These are phyloP conservation scores for Daldinia vernicosa DNA, from an alignment of 495 filamentous ascomycete species.

Conservation along the genomic window DNA sequence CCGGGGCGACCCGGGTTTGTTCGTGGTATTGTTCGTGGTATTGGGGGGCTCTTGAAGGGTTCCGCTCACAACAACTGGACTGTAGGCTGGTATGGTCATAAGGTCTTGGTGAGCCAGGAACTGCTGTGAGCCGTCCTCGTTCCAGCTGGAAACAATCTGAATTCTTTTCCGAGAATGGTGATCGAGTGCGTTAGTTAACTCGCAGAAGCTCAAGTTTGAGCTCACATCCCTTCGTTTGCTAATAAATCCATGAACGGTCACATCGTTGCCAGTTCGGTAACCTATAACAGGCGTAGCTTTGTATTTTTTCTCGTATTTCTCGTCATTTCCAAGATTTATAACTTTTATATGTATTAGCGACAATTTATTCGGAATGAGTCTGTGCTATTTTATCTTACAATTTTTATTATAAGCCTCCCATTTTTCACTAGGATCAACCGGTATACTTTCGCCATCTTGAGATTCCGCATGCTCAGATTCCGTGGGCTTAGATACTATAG, in stretches of 20 bases:
- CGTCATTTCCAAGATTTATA: conserved; percentile 57
- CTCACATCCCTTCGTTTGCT: conserved; percentile 67
- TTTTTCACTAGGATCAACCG: neutral
- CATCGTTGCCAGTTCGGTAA: conserved; percentile 54
- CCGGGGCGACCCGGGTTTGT: neutral
- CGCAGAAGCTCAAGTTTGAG: conserved; percentile 74
- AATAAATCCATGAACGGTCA: conserved; percentile 78
- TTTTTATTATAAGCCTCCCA: conserved; percentile 4
- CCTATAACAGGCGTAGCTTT: conserved; percentile 44
- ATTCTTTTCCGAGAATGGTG: conserved; percentile 13
- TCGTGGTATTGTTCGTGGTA: conserved; percentile 2
- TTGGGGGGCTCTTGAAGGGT: conserved; percentile 31
- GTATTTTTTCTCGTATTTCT: no score
- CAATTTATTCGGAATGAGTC: neutral
- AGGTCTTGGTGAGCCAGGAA: conserved; percentile 44
- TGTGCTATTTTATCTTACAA: conserved; percentile 14
- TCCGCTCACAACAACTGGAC: conserved; percentile 52
- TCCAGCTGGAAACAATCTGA: conserved; percentile 50
- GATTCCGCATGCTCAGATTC: neutral
- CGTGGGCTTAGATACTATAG: neutral
- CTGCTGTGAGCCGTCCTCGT: conserved; percentile 32
- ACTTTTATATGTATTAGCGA: conserved; percentile 50
- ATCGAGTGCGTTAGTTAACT: conserved; percentile 54
- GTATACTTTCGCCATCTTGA: neutral
- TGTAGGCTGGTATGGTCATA: conserved; percentile 48